Conservation (phyloP, 805 yeast species). For the Candida gorgasii region DNA sequence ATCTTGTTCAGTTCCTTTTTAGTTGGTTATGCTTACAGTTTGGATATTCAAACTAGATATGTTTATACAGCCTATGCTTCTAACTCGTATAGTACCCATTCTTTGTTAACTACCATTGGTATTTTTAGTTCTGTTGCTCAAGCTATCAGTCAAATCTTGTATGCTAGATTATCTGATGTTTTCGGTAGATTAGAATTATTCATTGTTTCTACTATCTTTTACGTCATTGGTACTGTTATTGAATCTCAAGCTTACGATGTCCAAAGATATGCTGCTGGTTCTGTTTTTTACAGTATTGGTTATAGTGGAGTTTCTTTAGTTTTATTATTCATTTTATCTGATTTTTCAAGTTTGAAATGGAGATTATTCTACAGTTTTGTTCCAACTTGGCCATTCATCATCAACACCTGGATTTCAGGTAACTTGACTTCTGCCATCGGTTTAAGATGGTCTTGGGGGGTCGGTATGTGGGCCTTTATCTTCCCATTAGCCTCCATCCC, state of each 20-base stretch:
- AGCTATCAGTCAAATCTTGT: conserved; percentile 64
- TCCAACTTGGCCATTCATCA: conserved; percentile 70
- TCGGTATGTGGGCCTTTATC: conserved; percentile 79
- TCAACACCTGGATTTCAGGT: conserved; percentile 79
- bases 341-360: conserved; percentile 68
- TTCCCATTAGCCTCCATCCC: conserved; percentile 67
- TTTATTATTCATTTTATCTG: conserved; percentile 59
- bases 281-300: conserved; percentile 50
- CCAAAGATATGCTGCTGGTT: conserved; percentile 62
- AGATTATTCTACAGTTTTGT: conserved; percentile 63
- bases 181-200: conserved; percentile 64
- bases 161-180: conserved; percentile 62
- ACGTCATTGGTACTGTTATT: conserved; percentile 62
- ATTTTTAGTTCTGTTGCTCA: conserved; percentile 59
- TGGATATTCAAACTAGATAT: conserved; percentile 53
- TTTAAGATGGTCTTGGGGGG: conserved; percentile 69
- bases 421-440: conserved; percentile 45
- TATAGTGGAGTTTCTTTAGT: conserved; percentile 63
- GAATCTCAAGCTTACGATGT: conserved; percentile 62
- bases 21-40: conserved; percentile 58
- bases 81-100: conserved; percentile 52
- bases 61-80: conserved; percentile 48
- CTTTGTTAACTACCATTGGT: conserved; percentile 57
- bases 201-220: conserved; percentile 50
- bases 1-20: conserved; percentile 53